phyloP scores from a whole-genome alignment of 148 eudicot genomes.

The Rhododendron williamsianum region DNA sequence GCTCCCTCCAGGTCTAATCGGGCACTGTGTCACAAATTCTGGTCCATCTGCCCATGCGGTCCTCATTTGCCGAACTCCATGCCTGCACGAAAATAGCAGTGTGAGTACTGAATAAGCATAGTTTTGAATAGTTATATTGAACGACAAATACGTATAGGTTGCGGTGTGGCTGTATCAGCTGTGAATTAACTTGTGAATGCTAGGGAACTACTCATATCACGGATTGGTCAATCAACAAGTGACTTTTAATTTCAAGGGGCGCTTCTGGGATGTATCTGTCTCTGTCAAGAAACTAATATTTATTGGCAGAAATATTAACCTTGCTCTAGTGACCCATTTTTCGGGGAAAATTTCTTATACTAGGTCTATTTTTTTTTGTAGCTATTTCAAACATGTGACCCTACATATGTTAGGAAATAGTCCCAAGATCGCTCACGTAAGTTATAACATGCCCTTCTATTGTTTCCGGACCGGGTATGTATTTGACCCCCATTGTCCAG shows the following conservation, averaged over 20 bases:
- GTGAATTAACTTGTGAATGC: neutral
- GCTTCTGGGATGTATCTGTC: neutral
- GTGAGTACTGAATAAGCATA: neutral
- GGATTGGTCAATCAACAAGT: neutral
- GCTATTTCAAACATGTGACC: neutral
- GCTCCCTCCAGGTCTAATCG: conserved; percentile 79
- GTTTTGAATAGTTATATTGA: neutral
- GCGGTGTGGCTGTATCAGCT: neutral
- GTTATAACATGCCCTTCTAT: neutral
- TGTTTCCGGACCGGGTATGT: neutral
- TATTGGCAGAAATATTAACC: neutral
- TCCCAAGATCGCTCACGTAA: neutral
- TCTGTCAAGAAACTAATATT: neutral
- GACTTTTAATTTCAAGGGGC: neutral
- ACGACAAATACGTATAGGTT: neutral
- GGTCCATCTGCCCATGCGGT: conserved; percentile 99
- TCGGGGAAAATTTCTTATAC: neutral
- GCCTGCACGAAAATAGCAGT: conserved; percentile 38
- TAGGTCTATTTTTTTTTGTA: neutral
- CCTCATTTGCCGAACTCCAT: conserved; percentile 81
- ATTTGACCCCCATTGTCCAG: neutral
- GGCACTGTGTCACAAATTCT: conserved; percentile 92
- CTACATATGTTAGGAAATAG: neutral
- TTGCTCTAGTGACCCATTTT: neutral
- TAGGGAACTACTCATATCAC: neutral